Conservation (phyloP, 257 asterid genomes). For the Solanum paucissectum region DNA sequence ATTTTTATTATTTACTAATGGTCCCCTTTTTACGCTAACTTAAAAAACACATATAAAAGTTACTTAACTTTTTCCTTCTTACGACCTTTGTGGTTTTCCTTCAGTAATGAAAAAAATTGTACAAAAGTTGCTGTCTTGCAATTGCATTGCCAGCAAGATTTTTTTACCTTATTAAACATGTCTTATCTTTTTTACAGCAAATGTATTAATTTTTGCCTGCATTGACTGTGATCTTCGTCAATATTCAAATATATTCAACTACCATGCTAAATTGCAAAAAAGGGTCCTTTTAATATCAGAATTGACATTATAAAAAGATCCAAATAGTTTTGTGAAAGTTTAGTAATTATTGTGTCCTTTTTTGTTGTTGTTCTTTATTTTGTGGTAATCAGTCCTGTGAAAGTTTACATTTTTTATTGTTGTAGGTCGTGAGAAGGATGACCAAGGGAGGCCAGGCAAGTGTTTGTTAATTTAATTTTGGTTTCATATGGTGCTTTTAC, state of each 20-base stretch:
- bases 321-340: background rate
- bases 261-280: background rate
- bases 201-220: background rate
- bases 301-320: background rate
- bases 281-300: background rate
- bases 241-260: background rate
- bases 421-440: slow-evolving; percentile 68
- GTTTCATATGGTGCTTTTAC: background rate
- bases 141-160: background rate
- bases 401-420: background rate
- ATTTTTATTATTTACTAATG: background rate
- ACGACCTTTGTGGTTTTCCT: background rate
- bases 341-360: background rate
- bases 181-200: background rate
- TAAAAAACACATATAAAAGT: background rate
- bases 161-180: background rate
- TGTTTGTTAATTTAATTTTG: background rate
- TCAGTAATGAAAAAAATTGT: background rate
- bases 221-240: background rate
- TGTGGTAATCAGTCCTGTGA: background rate
- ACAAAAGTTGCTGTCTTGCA: background rate
- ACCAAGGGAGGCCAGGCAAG: slow-evolving; percentile 56
- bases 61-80: background rate
- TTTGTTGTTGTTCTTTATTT: background rate
- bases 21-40: slow-evolving; percentile 2